Evolutionary conservation across 2,329 filamentous ascomycete genomes (phyloP), one percentile per base, ranked within the genome.

Genomic region (Scorias spongiosa): DNA sequence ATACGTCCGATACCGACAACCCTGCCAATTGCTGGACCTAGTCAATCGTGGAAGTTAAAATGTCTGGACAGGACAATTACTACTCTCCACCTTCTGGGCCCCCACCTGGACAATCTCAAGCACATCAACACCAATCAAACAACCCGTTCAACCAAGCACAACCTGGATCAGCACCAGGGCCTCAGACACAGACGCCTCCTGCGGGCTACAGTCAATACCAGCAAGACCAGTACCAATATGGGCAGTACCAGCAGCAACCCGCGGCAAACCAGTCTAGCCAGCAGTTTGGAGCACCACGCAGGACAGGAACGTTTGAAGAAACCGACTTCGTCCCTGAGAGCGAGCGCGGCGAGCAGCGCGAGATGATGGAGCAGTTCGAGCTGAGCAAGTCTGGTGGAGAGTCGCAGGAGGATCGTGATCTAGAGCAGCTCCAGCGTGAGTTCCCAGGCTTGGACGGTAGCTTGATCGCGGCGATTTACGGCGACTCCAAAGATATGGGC

Each of bases 391-490:
- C 49, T 14, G 43, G 60, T 48, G 48, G 49, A 44, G 48, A 64
- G 53, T 57, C 56, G 26, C 57, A 63, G 39, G 59, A 63, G 32
- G 66, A 68, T 42, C 53, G 56, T 17, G 63, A 68, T 46, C 61
- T 67, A 18, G 65, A 60, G 46, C 57, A 57, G 28, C 48, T 68
- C 50, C 59, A 64, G 54, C 46, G 59, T 12, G 65, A 68, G 53
- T 68, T 66, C 43, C 66, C 66, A 1, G 56, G 51, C n/a, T 51
- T 68, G n/a, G 66, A 68, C 51, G 59, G 62, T 2, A 63, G 58
- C 44, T 47, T 68, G 51, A 64, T 68, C 47, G 66, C 66, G 10
- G 66, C 66, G n/a, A 59, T 68, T 38, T 68, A 67, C 47, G 57
- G 59, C 6, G 66, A 68, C 49, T 59, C 57, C 20, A 59, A 65